Conservation (phyloP, 1,284 basidiomycete genomes). For the Leccinum variabile region DNA sequence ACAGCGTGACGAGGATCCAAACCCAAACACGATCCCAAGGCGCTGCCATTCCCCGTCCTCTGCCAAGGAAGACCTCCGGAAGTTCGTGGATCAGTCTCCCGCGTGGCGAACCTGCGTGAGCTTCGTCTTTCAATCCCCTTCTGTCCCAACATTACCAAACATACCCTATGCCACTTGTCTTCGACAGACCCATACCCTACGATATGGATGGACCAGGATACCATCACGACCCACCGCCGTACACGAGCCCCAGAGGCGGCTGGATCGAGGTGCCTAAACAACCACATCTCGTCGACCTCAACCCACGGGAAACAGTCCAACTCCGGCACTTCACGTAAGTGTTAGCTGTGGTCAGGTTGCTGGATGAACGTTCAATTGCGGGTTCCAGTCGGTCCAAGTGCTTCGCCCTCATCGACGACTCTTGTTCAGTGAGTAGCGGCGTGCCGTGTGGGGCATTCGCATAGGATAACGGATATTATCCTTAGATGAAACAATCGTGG, state of each 20-base stretch:
- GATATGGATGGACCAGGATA: background rate
- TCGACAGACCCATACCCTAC: slow-evolving; percentile 5
- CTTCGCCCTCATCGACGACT: slow-evolving; percentile 29
- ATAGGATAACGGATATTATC: background rate
- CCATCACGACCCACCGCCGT: slow-evolving; percentile 19
- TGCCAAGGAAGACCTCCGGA: background rate
- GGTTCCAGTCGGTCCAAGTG: slow-evolving; percentile 23
- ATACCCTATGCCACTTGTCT: slow-evolving; percentile 1
- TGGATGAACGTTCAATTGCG: slow-evolving; percentile 8
- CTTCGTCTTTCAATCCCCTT: background rate
- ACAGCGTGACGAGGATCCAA: background rate
- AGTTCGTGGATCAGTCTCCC: background rate
- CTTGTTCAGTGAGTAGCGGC: slow-evolving; percentile 19
- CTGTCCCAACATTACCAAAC: background rate
- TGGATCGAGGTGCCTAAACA: slow-evolving; percentile 23
- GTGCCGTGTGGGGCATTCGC: background rate
- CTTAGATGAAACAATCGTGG: slow-evolving; percentile 27
- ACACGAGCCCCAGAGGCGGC: slow-evolving; percentile 11
- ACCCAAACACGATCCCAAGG: background rate
- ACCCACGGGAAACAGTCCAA: slow-evolving; percentile 19
- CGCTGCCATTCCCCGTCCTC: background rate
- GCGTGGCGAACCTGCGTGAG: slow-evolving; percentile 14
- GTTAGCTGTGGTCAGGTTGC: background rate
- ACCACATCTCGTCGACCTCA: slow-evolving; percentile 10
- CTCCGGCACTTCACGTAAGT: slow-evolving; percentile 20